Evolutionary conservation across 176 grass and related monocot genomes (phyloP), one percentile per base, ranked within the genome.

Genomic region (Hsuehochloa calcarea): DNA sequence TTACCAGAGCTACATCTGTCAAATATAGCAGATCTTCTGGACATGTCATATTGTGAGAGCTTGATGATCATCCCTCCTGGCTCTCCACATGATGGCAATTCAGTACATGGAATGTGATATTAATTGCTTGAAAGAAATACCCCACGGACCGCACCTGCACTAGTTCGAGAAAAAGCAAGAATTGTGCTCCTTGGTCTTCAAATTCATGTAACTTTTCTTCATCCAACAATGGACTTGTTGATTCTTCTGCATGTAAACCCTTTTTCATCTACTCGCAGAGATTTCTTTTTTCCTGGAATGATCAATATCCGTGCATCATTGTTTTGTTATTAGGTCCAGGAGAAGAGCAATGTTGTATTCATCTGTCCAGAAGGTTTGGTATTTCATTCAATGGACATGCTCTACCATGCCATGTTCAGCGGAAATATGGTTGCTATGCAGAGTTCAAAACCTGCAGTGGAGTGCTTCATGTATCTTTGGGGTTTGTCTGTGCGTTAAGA

Each of bases 41-140:
- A 87, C 26, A 87, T 75, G 85, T 34, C 85, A 56, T 75, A 87
- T 58, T 87, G 70, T 20, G 70, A 67, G 17, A 83, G 80, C 72
- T 52, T 88, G 79, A 62, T 88, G 80, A 81, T 87, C 62, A 5
- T 75, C 55, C 78, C 78, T 68, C 78, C 70, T 49, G 61, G 40
- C 34, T 81, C 73, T 82, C 80, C 86, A 83, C 29, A 43, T 39
- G 19, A 60, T 37, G 55, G 22, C 5, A 39, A 83, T 34, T 77
- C 15, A 27, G 34, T 40, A 13, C 12, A 47, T 15, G 79, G 39
- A 8, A 75, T 20, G 72, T 70, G 52, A n/a, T 11, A 43, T 40
- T 63, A 46, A 67, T 27, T 29, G 23, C 13, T 59, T 86, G 17
- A 62, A 47, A 83, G 9, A 71, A 80, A 12, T 72, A 17, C 49